These are phyloP conservation scores for Cerioporus squamosus DNA, from an alignment of 1,284 basidiomycete species.

Conservation along the genomic window DNA sequence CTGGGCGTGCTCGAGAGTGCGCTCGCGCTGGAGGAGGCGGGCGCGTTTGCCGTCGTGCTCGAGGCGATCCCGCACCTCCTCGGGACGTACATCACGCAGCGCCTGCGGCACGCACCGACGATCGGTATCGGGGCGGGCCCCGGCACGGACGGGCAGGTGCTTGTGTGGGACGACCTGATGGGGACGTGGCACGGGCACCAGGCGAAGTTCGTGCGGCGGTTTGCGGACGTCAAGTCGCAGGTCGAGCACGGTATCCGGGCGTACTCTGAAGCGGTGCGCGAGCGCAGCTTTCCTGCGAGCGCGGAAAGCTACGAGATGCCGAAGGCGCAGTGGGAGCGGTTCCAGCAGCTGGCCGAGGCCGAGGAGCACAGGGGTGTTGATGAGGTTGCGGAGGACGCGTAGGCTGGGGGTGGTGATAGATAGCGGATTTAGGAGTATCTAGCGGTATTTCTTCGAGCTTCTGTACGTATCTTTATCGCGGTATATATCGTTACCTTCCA, in stretches of 20 bases:
- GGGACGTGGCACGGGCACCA: conserved; percentile 80
- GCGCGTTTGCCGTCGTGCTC: conserved; percentile 87
- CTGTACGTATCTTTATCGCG: conserved; percentile 5
- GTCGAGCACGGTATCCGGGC: conserved; percentile 67
- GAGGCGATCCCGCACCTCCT: conserved; percentile 90
- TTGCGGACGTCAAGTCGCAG: conserved; percentile 70
- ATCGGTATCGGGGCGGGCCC: conserved; percentile 97
- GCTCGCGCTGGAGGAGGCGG: conserved; percentile 77
- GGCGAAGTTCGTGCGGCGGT: conserved; percentile 86
- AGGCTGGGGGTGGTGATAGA: not conserved
- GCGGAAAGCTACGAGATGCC: conserved; percentile 88
- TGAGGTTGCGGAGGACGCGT: not conserved
- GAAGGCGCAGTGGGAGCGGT: conserved; percentile 71
- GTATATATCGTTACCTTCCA: not conserved
- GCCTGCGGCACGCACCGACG: conserved; percentile 70
- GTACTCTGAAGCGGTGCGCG: conserved; percentile 79
- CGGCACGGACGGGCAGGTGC: conserved; percentile 88
- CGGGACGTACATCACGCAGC: conserved; percentile 73
- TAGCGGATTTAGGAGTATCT: not conserved
- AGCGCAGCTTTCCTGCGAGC: conserved; percentile 74
- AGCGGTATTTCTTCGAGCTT: not conserved
- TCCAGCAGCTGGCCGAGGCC: conserved; percentile 43
- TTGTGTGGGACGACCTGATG: conserved; percentile 93
- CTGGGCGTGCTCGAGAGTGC: conserved; percentile 68
- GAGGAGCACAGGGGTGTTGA: not conserved